A percentile compares a stretch with the other conserved stretches of the same genome.
Conservation (phyloP, 768 basidiomycete species). For the Mycena rebaudengoi region DNA sequence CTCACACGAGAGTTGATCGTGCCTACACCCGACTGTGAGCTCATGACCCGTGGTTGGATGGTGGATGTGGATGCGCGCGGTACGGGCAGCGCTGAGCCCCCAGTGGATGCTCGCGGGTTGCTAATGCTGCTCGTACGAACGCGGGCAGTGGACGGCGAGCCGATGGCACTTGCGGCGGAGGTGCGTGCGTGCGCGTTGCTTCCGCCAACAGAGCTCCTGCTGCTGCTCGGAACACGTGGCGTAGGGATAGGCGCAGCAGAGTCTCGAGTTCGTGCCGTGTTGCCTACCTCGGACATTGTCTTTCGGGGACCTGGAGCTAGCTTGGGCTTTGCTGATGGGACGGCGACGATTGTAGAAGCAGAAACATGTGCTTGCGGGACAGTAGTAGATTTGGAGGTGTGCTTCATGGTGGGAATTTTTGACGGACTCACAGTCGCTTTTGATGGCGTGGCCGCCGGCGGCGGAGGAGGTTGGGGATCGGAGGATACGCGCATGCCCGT, state of each 20-base stretch:
- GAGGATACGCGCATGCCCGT: conserved; percentile 22
- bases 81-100: background rate
- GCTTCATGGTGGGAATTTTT: conserved; percentile 21
- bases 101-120: conserved; percentile 18
- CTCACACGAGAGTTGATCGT: conserved; percentile 13
- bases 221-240: conserved; percentile 7
- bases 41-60: no score
- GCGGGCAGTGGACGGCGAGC: background rate
- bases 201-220: conserved; percentile 8
- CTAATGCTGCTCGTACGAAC: conserved; percentile 14
- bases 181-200: conserved; percentile 9
- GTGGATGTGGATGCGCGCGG: no score
- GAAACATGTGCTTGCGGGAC: conserved; percentile 16
- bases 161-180: conserved; percentile 10
- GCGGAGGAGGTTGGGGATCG: conserved; percentile 5
- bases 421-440: conserved; percentile 12
- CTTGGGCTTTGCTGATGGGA: background rate
- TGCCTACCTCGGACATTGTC: conserved; percentile 30
- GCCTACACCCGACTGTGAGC: no score
- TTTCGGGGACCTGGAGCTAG: no score
- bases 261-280: conserved; percentile 13
- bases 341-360: conserved; percentile 21
- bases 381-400: conserved; percentile 12
- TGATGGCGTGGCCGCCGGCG: background rate
- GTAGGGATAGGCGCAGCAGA: conserved; percentile 9